Conservation (phyloP, 495 filamentous ascomycete genomes). For the Tuber indicum region DNA sequence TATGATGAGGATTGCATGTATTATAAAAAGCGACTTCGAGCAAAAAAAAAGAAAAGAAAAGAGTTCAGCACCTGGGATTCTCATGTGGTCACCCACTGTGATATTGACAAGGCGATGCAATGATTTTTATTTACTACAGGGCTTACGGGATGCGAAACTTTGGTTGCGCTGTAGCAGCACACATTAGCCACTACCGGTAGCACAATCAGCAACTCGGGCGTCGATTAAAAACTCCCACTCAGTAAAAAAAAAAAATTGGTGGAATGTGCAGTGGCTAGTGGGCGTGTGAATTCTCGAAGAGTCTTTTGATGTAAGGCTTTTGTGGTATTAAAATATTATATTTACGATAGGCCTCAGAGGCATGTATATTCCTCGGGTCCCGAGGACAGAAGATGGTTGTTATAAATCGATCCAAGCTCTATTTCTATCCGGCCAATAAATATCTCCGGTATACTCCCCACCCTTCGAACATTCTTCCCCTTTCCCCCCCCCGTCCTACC, state of each 20-base stretch:
- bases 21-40: too few species aligned
- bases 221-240: neutral
- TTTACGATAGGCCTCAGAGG: neutral
- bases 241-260: neutral
- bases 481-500: neutral
- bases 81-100: neutral
- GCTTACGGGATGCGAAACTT: neutral
- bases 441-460: neutral
- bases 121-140: neutral
- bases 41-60: too few species aligned
- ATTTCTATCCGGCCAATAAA: neutral
- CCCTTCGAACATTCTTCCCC: neutral
- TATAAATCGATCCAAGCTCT: neutral
- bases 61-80: neutral
- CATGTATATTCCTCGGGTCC: neutral
- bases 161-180: neutral
- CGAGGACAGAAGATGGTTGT: neutral
- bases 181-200: neutral
- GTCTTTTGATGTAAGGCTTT: neutral
- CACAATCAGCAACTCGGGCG: neutral
- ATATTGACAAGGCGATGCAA: neutral
- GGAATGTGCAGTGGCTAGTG: neutral
- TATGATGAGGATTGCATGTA: too few species aligned
- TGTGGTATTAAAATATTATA: neutral
- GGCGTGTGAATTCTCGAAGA: neutral